phyloP scores from a whole-genome alignment of 208 protist species.

The Willaertia magna region DNA sequence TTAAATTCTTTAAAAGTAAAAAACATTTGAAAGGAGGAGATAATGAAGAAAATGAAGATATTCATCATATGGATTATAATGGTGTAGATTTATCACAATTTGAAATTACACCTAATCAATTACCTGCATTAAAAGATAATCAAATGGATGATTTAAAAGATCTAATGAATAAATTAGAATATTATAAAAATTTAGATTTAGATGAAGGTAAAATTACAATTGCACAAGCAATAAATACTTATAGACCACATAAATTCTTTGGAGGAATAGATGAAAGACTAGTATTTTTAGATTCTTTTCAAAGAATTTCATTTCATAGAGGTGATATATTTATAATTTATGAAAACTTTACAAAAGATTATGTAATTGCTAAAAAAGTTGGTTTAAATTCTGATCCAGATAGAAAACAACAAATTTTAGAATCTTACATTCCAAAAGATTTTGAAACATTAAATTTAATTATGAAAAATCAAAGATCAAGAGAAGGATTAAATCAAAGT shows the following conservation, averaged over 20 bases:
- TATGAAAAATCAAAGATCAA: neutral
- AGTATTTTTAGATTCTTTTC: neutral
- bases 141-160: neutral
- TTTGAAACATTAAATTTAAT: neutral
- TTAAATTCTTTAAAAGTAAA: neutral
- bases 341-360: neutral
- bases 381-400: conserved; percentile 1
- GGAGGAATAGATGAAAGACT: neutral
- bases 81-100: neutral
- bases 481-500: neutral
- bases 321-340: neutral
- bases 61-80: neutral
- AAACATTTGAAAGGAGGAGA: neutral
- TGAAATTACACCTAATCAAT: neutral
- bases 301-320: neutral
- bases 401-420: neutral
- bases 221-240: neutral
- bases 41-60: neutral
- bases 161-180: neutral
- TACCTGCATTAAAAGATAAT: neutral
- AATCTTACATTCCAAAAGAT: neutral
- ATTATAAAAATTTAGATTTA: neutral
- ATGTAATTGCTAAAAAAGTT: neutral
- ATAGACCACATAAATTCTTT: neutral
- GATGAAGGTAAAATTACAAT: neutral